These are phyloP conservation scores for Moringa oleifera DNA, from an alignment of 345 rosid species.

Conservation along the genomic window DNA sequence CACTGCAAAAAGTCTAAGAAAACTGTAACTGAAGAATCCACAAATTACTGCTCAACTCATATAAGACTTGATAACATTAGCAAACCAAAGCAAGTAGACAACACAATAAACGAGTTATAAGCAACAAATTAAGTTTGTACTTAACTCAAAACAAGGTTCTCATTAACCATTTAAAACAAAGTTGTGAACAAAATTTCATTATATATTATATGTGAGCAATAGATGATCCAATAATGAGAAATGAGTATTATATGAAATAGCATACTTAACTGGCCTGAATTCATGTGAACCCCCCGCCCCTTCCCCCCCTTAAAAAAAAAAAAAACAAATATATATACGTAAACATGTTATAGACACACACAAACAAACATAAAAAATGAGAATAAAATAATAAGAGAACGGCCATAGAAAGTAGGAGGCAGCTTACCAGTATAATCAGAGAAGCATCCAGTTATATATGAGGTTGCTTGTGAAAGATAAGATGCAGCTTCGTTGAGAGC, in stretches of 20 bases:
- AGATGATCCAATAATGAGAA: not conserved
- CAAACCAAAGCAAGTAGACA: not conserved
- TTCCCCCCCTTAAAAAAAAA: no score
- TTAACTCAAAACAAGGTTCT: no score
- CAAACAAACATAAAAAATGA: not conserved
- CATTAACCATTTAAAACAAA: no score
- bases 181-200: no score
- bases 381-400: not conserved
- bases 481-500: slow-evolving; percentile 51
- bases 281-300: no score
- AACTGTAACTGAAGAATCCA: not conserved
- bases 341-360: no score
- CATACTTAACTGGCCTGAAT: no score
- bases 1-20: slow-evolving; percentile 25
- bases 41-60: slow-evolving; percentile 1
- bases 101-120: no score
- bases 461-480: slow-evolving; percentile 52
- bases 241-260: not conserved
- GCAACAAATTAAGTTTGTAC: no score
- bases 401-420: not conserved
- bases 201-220: no score
- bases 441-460: slow-evolving; percentile 50
- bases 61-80: not conserved
- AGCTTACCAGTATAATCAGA: slow-evolving; percentile 47
- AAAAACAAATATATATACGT: no score